Evolutionary conservation across 345 rosid genomes (phyloP).

Genomic region (Citropsis articulata): DNA sequence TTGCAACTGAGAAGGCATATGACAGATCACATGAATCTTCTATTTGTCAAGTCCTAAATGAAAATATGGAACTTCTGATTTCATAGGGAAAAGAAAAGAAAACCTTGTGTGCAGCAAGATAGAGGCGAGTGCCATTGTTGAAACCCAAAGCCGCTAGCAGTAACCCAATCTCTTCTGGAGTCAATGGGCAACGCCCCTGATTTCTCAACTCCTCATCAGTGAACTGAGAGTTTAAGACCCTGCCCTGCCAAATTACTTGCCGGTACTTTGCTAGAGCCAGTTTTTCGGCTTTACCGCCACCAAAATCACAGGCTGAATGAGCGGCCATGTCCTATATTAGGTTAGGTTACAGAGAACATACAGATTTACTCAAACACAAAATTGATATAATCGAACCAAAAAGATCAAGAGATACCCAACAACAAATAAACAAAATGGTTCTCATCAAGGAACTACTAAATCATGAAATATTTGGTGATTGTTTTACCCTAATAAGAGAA

Average conservation of each 20-base stretch:
- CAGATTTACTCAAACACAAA: neutral
- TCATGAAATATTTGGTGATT: neutral
- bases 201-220: constrained; percentile 73
- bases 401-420: neutral
- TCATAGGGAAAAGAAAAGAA: constrained; percentile 6
- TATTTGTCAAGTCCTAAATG: neutral
- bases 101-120: constrained; percentile 95
- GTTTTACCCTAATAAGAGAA: neutral
- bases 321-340: constrained; percentile 93
- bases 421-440: neutral
- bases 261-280: constrained; percentile 86
- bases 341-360: neutral
- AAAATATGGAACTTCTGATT: neutral
- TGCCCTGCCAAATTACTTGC: constrained; percentile 90
- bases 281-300: constrained; percentile 94
- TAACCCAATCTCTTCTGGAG: constrained; percentile 94
- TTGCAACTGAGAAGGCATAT: neutral
- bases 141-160: constrained; percentile 87
- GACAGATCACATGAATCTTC: neutral
- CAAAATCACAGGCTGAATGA: constrained; percentile 96
- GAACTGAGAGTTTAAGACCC: constrained; percentile 84
- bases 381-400: neutral
- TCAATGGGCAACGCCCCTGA: constrained; percentile 97
- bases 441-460: neutral
- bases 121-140: constrained; percentile 75